phyloP scores from a whole-genome alignment of 129 eudicot genomes.

The Lonicera japonica region DNA sequence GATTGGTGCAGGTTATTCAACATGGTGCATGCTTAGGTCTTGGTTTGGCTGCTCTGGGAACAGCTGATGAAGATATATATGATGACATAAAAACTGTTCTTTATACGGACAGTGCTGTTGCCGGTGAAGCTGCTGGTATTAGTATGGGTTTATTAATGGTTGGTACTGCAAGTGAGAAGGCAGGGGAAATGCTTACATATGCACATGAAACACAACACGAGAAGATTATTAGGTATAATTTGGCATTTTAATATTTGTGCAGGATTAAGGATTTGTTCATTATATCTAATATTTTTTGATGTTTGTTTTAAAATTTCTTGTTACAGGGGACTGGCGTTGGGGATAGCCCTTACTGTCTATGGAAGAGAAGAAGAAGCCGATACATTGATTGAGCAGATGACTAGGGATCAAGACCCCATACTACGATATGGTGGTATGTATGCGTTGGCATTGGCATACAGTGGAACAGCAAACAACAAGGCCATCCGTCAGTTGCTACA shows the following conservation, averaged over 20 bases:
- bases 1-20: constrained; percentile 75
- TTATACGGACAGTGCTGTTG: constrained; percentile 95
- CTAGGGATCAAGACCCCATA: constrained; percentile 97
- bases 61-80: constrained; percentile 90
- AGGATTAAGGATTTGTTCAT: neutral
- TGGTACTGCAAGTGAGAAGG: constrained; percentile 97
- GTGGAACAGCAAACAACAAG: constrained; percentile 91
- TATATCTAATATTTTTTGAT: neutral
- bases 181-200: constrained; percentile 86
- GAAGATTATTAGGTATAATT: constrained; percentile 74
- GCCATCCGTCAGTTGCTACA: constrained; percentile 92
- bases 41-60: constrained; percentile 90
- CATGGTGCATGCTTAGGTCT: constrained; percentile 98
- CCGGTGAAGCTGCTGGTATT: constrained; percentile 98
- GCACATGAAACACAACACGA: constrained; percentile 98
- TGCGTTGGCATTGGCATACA: constrained; percentile 91
- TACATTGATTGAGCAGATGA: constrained; percentile 86
- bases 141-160: constrained; percentile 93
- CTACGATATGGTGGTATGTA: constrained; percentile 97
- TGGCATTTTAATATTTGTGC: neutral
- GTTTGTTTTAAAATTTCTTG: neutral
- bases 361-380: constrained; percentile 99
- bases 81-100: constrained; percentile 82
- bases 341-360: constrained; percentile 95
- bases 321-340: constrained; percentile 79